These are phyloP conservation scores for Tubosaeta sp. DNA, from an alignment of 768 basidiomycete species.

Conservation along the genomic window DNA sequence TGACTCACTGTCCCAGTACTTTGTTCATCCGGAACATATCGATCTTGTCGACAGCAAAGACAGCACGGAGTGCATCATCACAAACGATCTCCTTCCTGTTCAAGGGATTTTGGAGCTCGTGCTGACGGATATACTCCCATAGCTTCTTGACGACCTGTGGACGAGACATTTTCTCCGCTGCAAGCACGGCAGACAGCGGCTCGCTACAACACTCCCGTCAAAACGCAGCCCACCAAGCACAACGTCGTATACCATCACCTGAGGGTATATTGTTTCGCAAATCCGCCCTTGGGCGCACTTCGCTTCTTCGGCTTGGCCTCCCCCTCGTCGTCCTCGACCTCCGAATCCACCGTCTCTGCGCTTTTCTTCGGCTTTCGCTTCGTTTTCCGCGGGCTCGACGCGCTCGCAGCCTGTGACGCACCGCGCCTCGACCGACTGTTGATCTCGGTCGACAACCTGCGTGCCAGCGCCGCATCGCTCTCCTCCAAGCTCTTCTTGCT, in stretches of 20 bases:
- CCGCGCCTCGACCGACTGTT: conserved; percentile 58
- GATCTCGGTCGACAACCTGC: conserved; percentile 65
- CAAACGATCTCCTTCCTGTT: conserved; percentile 86
- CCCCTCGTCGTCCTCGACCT: conserved; percentile 44
- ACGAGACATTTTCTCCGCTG: conserved; percentile 66
- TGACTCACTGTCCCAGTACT: conserved; percentile 65
- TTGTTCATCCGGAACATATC: conserved; percentile 98
- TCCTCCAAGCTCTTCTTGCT: conserved; percentile 47
- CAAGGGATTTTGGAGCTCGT: conserved; percentile 77
- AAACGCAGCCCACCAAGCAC: conserved; percentile 4
- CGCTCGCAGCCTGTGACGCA: conserved; percentile 32
- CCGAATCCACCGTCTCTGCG: conserved; percentile 44
- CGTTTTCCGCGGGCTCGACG: conserved; percentile 40
- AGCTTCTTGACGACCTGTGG: conserved; percentile 88
- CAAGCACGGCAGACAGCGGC: conserved; percentile 68
- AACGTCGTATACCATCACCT: conserved; percentile 42
- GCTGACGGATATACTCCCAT: conserved; percentile 84
- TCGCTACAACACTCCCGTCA: conserved; percentile 42
- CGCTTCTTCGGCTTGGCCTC: conserved; percentile 46
- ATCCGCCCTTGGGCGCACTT: conserved; percentile 61
- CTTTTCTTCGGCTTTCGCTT: conserved; percentile 49
- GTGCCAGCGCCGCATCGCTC: conserved; percentile 67
- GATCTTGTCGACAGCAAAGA: conserved; percentile 79
- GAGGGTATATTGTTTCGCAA: conserved; percentile 70
- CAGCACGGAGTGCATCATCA: conserved; percentile 63